Evolutionary conservation across 805 yeast species (phyloP).

Genomic region (Suhomyces kilbournensis): DNA sequence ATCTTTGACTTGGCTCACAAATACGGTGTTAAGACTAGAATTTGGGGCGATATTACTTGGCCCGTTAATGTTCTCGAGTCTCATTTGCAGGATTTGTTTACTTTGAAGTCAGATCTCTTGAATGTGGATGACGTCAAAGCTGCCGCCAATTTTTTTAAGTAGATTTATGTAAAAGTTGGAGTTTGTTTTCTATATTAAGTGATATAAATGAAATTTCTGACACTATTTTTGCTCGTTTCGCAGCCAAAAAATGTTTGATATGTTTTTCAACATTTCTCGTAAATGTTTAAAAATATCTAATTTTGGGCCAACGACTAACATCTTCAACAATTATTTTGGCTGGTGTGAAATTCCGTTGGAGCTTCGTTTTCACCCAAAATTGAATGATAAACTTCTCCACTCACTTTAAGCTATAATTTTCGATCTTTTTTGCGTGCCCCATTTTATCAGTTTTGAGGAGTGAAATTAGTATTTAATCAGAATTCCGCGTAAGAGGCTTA

Average conservation of each 20-base stretch:
- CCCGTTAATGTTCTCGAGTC: constrained; percentile 45
- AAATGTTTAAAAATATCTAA: neutral
- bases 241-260: neutral
- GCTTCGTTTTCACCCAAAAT: neutral
- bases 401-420: too few species aligned
- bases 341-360: neutral
- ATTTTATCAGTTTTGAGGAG: too few species aligned
- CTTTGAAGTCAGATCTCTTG: constrained; percentile 52
- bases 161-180: neutral
- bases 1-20: constrained; percentile 46
- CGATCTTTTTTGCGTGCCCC: neutral
- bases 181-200: neutral
- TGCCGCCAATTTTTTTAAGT: constrained; percentile 20
- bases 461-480: too few species aligned
- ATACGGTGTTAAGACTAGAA: constrained; percentile 51
- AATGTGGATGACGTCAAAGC: constrained; percentile 59
- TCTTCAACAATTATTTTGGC: neutral
- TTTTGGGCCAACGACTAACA: neutral
- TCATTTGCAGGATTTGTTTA: constrained; percentile 49
- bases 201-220: too few species aligned
- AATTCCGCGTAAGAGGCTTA: too few species aligned
- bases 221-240: neutral
- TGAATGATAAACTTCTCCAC: neutral
- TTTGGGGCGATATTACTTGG: constrained; percentile 76
- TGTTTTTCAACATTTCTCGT: neutral